Percentiles rank a stretch among this genome's conserved stretches.
phyloP scores from a whole-genome alignment of 208 protist genomes.

The Trypanosoma rangeli region DNA sequence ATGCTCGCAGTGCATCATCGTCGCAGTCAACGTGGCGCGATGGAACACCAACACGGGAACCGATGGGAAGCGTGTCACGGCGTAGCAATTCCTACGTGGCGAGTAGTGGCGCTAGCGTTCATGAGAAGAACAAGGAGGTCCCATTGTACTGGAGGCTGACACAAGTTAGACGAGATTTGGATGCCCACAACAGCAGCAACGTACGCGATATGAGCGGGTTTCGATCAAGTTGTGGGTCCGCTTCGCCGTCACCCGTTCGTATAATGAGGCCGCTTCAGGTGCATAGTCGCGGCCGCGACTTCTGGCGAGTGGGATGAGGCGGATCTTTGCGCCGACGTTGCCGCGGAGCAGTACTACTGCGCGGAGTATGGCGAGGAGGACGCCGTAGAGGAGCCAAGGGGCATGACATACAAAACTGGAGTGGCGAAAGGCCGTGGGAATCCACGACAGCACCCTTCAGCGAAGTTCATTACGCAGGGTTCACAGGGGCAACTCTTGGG shows the following conservation, averaged over 20 bases:
- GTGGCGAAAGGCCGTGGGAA: background rate
- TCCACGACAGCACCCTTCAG: background rate
- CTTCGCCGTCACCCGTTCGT: background rate
- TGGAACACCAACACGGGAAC: background rate
- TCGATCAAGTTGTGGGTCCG: background rate
- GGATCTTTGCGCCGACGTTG: conserved; percentile 14
- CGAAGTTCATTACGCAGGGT: background rate
- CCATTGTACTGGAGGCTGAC: conserved; percentile 21
- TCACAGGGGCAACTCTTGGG: background rate
- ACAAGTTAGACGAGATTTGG: background rate
- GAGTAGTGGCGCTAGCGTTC: no score
- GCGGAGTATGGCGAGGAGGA: conserved; percentile 18
- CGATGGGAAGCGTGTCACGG: background rate
- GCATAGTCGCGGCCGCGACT: background rate
- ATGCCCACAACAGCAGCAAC: background rate
- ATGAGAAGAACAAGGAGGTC: background rate
- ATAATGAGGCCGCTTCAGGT: background rate
- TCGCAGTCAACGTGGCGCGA: background rate
- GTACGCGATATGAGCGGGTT: background rate
- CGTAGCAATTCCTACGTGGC: background rate
- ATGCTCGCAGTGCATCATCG: conserved; percentile 15
- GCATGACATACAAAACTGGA: background rate
- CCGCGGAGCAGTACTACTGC: conserved; percentile 26
- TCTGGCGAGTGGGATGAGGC: background rate
- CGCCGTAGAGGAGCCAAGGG: background rate